Evolutionary conservation across 805 yeast genomes (phyloP), one percentile per base, ranked within the genome.

Genomic region (Priceomyces fermenticarens): DNA sequence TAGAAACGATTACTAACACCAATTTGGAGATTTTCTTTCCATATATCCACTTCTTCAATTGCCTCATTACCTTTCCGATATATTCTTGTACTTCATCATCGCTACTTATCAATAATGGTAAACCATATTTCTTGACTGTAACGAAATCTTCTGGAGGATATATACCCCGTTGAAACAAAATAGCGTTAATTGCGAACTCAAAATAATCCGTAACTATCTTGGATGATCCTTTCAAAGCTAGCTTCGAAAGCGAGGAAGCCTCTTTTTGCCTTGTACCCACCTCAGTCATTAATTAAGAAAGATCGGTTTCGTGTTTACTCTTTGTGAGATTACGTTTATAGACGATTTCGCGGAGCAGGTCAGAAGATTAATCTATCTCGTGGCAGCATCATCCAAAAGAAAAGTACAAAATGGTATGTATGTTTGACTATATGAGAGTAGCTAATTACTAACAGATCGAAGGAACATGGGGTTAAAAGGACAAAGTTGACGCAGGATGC

Each of bases 81-180:
- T 90, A 90, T 1, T 62, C 62, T 52, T 78, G 80, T 39, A 91
- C 83, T 32, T 87, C 96, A 32, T 82, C 85, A 55, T 88, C 95
- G 12, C 73, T 74, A 3, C 87, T 78, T 20, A 84, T 77, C 32
- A 90, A 67, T 62, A 90, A 63, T 42, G 82, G 84, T 41, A 90
- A 62, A 14, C 87, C 96, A 61, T 88, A 91, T 56, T 88, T 88
- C 51, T 78, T 75, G 2, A 87, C 88, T 1, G 82, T 72, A 38
- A 75, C 75, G 62, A 91, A 90, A 57, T 88, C 96, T 46, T 86
- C 95, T 3, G 86, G 73, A 0, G 96, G 96, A 53, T 90, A 90
- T 13, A 90, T 81, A 0, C 95, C 96, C 39, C 98, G 67, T 59
- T 91, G 97, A 58, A 84, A 90, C 4, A 91, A 73, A 17, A 90